Conservation (phyloP, 2,329 filamentous ascomycete genomes). For the Microsporum ferrugineum region DNA sequence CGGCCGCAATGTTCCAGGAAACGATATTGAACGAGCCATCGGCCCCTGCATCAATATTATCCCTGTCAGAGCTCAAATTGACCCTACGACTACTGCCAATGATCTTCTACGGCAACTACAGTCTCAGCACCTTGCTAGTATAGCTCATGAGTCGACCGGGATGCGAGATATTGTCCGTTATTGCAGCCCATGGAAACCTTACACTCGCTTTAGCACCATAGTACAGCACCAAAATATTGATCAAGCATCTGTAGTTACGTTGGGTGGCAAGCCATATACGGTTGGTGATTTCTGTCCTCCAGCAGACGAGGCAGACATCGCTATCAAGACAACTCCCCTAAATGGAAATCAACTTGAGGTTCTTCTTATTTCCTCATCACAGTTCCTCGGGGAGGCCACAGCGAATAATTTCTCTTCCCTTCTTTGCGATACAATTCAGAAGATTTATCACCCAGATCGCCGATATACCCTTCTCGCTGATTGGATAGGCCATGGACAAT, state of each 20-base stretch:
- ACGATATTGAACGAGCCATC: constrained; percentile 39
- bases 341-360: neutral
- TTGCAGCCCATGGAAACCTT: constrained; percentile 31
- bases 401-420: neutral
- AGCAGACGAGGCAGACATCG: neutral
- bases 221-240: constrained; percentile 30
- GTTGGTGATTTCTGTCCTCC: constrained; percentile 21
- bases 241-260: constrained; percentile 25
- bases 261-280: constrained; percentile 27
- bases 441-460: neutral
- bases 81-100: constrained; percentile 41
- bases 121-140: constrained; percentile 45
- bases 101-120: constrained; percentile 32
- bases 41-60: constrained; percentile 17
- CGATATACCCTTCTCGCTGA: neutral
- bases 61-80: neutral
- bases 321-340: neutral
- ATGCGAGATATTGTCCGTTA: constrained; percentile 42
- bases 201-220: constrained; percentile 29
- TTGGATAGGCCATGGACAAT: neutral
- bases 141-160: constrained; percentile 44
- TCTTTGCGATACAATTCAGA: neutral
- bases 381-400: neutral
- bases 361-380: neutral
- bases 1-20: constrained; percentile 44